Evolutionary conservation across 1,284 basidiomycete species (phyloP), one percentile per base, ranked within the genome.

Genomic region (Cutaneotrichosporon cutaneum): DNA sequence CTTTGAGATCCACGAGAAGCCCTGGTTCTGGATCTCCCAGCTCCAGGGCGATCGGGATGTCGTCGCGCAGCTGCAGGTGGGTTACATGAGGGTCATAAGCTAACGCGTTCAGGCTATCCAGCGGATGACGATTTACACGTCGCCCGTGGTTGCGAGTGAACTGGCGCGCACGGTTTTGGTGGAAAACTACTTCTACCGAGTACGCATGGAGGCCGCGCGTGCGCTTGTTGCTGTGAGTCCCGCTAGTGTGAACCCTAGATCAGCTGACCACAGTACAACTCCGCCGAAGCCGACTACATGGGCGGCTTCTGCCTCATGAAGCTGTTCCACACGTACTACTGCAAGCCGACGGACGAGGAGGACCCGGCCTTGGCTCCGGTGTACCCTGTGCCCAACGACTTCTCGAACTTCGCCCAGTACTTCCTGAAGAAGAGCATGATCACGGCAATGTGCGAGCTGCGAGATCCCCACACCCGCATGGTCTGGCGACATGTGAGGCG

Each of bases 11-110:
- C 90, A 94, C 61, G 95, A 99, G 81, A 91, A 92, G 56, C 94
- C 96, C 75, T 97, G 94, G 80, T 98, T 97, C 90, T 99, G 95
- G 95, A 90, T 97, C 54, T 93, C 90, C 59, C 96, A 99, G 77
- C 82, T 99, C 53, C 92, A 97, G 79, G 84, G 94, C 58, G 96
- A 99, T 77, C 84, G 94, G 64, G 96, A 99, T 79, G 95, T 99
- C n/a, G 90, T 97, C 26, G 96, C 96, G 2, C 94, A 98, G 77
- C 82, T 96, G 13, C 93, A 97, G 87, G 94, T 91, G 72, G 71
- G 85, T 79, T 33, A 3, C 18, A 54, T 42, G 14, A 91, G 72
- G 71, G 85, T 79, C 32, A 3, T 14, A 54, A 36, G 14, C 36
- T 56, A 5, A 64, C 36, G 64, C 39, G 50, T 22, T 22, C 33